Evolutionary conservation across 768 basidiomycete species (phyloP).

Genomic region (Boletus edulis): DNA sequence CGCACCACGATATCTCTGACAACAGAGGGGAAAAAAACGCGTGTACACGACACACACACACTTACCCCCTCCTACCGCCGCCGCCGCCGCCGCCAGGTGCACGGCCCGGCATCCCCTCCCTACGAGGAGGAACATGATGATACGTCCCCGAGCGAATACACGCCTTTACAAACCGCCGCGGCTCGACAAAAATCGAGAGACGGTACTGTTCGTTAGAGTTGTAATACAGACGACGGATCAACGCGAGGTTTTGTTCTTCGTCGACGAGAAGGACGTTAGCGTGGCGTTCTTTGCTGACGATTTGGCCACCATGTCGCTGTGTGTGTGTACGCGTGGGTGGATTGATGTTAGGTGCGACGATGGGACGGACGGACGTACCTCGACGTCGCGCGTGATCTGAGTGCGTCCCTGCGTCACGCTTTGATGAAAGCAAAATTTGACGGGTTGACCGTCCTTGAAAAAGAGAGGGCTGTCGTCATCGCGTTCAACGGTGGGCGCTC

Average conservation of each 20-base stretch:
- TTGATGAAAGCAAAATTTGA: slow-evolving; percentile 28
- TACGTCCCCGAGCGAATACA: slow-evolving; percentile 20
- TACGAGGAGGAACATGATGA: background rate
- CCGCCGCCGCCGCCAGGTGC: background rate
- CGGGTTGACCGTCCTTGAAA: slow-evolving; percentile 17
- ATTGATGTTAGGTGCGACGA: no score
- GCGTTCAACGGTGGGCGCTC: background rate
- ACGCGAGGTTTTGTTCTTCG: slow-evolving; percentile 24
- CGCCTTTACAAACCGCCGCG: slow-evolving; percentile 22
- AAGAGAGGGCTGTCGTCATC: slow-evolving; percentile 16
- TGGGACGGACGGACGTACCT: slow-evolving; percentile 8
- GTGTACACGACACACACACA: background rate
- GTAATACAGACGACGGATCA: slow-evolving; percentile 27
- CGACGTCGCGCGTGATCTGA: slow-evolving; percentile 19
- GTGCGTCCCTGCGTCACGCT: slow-evolving; percentile 24
- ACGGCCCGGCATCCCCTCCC: slow-evolving; percentile 26
- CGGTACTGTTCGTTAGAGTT: slow-evolving; percentile 17
- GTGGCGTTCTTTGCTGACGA: slow-evolving; percentile 13
- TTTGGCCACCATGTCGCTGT: slow-evolving; percentile 22
- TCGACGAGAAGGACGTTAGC: slow-evolving; percentile 30
- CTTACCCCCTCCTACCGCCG: slow-evolving; percentile 4
- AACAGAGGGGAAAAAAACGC: background rate
- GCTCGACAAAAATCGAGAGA: slow-evolving; percentile 21
- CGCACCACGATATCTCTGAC: no score
- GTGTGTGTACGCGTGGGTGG: no score